Conservation (phyloP, 345 rosid species). For the Mangifera indica region DNA sequence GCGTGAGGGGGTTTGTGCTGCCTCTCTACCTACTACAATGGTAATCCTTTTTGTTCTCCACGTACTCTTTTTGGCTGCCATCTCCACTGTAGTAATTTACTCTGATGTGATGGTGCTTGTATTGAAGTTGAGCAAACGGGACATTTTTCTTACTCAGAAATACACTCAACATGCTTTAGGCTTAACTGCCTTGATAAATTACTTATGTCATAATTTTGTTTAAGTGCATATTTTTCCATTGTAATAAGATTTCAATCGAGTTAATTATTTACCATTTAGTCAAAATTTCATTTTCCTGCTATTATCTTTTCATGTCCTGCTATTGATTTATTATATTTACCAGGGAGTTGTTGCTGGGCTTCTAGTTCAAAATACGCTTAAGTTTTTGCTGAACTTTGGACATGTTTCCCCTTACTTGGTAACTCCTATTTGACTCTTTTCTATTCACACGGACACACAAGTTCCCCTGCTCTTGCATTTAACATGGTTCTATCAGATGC, state of each 20-base stretch:
- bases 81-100: background rate
- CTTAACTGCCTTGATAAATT: background rate
- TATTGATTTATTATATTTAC: slow-evolving; percentile 18
- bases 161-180: background rate
- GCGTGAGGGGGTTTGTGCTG: slow-evolving; percentile 97
- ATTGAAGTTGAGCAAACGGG: slow-evolving; percentile 2
- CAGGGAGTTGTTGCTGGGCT: slow-evolving; percentile 99
- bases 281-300: background rate
- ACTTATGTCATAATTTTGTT: background rate
- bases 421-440: slow-evolving; percentile 25
- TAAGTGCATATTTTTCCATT: background rate
- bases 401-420: slow-evolving; percentile 88
- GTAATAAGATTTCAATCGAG: background rate
- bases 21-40: slow-evolving; percentile 94
- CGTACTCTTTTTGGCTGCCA: background rate
- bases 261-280: slow-evolving; percentile 8
- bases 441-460: background rate
- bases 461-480: background rate
- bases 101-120: background rate
- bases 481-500: background rate
- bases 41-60: slow-evolving; percentile 31
- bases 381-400: slow-evolving; percentile 80
- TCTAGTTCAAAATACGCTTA: slow-evolving; percentile 86
- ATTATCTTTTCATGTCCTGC: slow-evolving; percentile 9
- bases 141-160: background rate